Conservation (phyloP, 129 eudicot genomes). For the Lactuca saligna region DNA sequence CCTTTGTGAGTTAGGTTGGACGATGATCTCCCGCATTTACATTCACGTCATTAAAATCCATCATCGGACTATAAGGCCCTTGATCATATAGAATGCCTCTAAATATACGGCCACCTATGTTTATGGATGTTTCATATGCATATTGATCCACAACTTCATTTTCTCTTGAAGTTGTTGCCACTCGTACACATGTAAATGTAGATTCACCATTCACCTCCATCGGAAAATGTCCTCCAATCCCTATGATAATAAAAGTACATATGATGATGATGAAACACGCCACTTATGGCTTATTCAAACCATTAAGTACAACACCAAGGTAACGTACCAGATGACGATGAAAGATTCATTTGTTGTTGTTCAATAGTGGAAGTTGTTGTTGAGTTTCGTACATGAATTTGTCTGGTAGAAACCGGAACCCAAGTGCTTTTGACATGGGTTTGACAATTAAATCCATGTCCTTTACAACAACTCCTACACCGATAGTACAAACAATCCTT, state of each 20-base stretch:
- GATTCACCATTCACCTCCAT: slow-evolving; percentile 56
- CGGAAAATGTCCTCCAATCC: slow-evolving; percentile 61
- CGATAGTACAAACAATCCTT: slow-evolving; percentile 61
- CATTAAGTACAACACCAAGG: background rate
- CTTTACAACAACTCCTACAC: slow-evolving; percentile 82
- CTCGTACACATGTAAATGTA: slow-evolving; percentile 58
- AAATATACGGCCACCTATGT: slow-evolving; percentile 69
- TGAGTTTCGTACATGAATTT: slow-evolving; percentile 20
- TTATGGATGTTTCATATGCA: slow-evolving; percentile 77
- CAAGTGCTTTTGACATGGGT: slow-evolving; percentile 92
- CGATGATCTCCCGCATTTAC: slow-evolving; percentile 10
- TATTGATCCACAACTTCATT: slow-evolving; percentile 57
- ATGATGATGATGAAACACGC: background rate
- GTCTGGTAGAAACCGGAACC: slow-evolving; percentile 64
- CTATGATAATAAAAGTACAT: slow-evolving; percentile 25
- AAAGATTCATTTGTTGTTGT: slow-evolving; percentile 19
- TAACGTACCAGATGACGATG: slow-evolving; percentile 26
- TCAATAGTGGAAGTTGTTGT: slow-evolving; percentile 12
- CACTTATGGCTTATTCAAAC: background rate
- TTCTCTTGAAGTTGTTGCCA: slow-evolving; percentile 53
- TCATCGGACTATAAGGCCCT: slow-evolving; percentile 38
- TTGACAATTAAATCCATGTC: slow-evolving; percentile 66
- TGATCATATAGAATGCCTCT: slow-evolving; percentile 80
- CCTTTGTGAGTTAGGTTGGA: slow-evolving; percentile 2
- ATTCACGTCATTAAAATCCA: slow-evolving; percentile 5